Conservation (phyloP, 2,329 filamentous ascomycete genomes). For the Metarhizium sp. region DNA sequence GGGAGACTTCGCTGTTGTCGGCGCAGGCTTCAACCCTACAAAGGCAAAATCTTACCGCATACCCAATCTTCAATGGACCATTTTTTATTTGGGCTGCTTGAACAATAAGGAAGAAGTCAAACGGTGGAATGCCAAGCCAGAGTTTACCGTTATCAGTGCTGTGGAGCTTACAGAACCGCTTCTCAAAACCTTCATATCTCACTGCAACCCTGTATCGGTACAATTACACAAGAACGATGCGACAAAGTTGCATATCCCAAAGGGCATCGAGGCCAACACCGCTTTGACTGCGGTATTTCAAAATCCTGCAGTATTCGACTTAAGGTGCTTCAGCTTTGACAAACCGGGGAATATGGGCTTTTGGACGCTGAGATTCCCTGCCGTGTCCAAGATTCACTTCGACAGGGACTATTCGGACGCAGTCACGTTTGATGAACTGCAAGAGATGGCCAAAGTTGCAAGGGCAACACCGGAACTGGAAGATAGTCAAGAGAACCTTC, state of each 20-base stretch:
- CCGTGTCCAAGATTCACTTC: constrained; percentile 65
- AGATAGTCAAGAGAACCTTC: constrained; percentile 49
- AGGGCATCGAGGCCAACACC: constrained; percentile 31
- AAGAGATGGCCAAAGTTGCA: constrained; percentile 53
- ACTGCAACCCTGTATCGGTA: constrained; percentile 35
- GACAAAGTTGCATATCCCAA: constrained; percentile 37
- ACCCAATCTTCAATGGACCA: constrained; percentile 58
- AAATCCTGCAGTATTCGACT: constrained; percentile 66
- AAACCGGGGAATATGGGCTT: constrained; percentile 59
- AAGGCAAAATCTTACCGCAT: constrained; percentile 48
- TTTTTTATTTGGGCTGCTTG: constrained; percentile 72
- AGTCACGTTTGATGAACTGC: constrained; percentile 60
- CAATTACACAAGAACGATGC: constrained; percentile 25
- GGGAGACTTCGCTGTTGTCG: constrained; percentile 73
- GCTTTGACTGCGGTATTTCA: constrained; percentile 49
- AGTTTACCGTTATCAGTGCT: constrained; percentile 57
- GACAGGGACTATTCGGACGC: constrained; percentile 64
- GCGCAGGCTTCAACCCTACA: constrained; percentile 59
- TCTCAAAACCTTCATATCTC: constrained; percentile 39
- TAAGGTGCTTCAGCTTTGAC: constrained; percentile 73
- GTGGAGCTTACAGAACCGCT: constrained; percentile 45
- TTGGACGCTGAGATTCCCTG: constrained; percentile 68
- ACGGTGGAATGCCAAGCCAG: constrained; percentile 40
- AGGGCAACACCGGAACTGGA: constrained; percentile 37
- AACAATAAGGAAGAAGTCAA: constrained; percentile 54